Evolutionary conservation across 371 early-diverging fungal genomes (phyloP).

Genomic region (Syncephalastrum monosporum): DNA sequence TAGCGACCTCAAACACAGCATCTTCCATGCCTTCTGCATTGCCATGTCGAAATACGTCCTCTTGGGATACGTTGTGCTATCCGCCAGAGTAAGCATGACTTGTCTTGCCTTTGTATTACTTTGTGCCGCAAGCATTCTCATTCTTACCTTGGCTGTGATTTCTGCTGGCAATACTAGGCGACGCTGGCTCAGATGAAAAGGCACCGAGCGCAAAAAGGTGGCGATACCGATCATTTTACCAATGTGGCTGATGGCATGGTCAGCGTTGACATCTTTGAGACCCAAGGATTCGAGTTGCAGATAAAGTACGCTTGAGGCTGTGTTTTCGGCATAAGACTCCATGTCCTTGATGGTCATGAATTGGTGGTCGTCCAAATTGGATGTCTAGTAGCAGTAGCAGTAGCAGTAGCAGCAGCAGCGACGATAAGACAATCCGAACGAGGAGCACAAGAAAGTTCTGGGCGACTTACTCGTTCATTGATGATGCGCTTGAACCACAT

Average conservation of each 20-base stretch:
- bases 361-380: conserved; percentile 64
- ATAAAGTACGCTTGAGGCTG: conserved; percentile 81
- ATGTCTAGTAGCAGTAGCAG: conserved; percentile 36
- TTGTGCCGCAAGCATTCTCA: not conserved
- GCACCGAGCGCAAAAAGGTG: conserved; percentile 70
- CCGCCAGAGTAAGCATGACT: not conserved
- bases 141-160: conserved; percentile 72
- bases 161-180: conserved; percentile 71
- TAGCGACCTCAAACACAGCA: conserved; percentile 79
- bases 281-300: conserved; percentile 87
- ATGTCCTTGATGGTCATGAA: conserved; percentile 75
- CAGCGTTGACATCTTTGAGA: conserved; percentile 77
- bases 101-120: not conserved
- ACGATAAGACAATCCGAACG: not conserved
- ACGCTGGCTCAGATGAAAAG: conserved; percentile 67
- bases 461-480: conserved; percentile 57
- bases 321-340: conserved; percentile 88
- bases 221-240: conserved; percentile 87
- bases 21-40: conserved; percentile 64
- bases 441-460: not conserved
- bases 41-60: conserved; percentile 70
- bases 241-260: conserved; percentile 89
- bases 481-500: conserved; percentile 77
- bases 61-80: conserved; percentile 69
- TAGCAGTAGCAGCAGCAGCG: conserved; percentile 1